Percentiles rank a stretch among this genome's conserved stretches.
Conservation (phyloP, 257 asterid genomes). For the Scutellaria galericulata region DNA sequence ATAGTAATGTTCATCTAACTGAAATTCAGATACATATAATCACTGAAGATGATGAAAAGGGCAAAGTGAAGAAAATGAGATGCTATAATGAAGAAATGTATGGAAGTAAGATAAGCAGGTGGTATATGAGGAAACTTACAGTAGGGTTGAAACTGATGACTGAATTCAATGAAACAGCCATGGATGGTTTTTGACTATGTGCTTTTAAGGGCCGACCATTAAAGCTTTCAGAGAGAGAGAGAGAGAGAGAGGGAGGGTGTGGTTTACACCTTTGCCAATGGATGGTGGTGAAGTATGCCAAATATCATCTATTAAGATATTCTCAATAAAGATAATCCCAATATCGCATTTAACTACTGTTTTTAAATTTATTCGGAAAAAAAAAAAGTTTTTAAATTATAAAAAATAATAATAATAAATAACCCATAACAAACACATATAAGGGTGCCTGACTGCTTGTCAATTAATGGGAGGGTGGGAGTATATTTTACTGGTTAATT, state of each 20-base stretch:
- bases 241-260: neutral
- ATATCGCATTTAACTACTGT: neutral
- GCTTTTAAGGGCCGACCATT: slow-evolving; percentile 43
- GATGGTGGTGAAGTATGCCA: slow-evolving; percentile 37
- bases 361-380: too few relatives aligned
- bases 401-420: too few relatives aligned
- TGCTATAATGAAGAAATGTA: neutral
- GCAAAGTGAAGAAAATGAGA: neutral
- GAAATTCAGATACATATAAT: neutral
- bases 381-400: too few relatives aligned
- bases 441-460: too few relatives aligned
- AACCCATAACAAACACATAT: too few relatives aligned
- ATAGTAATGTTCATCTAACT: neutral
- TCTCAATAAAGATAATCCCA: slow-evolving; percentile 5
- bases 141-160: slow-evolving; percentile 53
- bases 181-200: slow-evolving; percentile 29
- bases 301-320: slow-evolving; percentile 29
- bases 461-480: too few relatives aligned
- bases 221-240: slow-evolving; percentile 3
- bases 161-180: slow-evolving; percentile 69
- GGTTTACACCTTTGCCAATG: too few relatives aligned
- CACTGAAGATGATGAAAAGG: neutral
- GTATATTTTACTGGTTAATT: too few relatives aligned
- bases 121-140: slow-evolving; percentile 43
- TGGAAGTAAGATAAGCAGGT: neutral